Conservation (phyloP, 768 basidiomycete genomes). For the Trametes maxima region DNA sequence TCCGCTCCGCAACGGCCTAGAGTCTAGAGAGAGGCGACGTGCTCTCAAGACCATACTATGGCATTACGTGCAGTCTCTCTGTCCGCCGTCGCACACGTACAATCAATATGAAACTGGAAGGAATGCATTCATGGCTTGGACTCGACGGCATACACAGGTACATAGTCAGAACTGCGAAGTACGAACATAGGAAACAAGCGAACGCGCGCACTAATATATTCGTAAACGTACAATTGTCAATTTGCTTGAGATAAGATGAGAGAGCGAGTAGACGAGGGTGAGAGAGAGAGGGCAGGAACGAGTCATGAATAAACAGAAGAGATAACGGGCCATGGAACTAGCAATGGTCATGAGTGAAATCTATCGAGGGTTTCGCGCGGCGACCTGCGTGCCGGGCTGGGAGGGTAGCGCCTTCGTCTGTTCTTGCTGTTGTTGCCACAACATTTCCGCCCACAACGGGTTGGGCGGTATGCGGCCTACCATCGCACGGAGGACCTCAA, state of each 20-base stretch:
- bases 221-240: slow-evolving; percentile 2
- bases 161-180: slow-evolving; percentile 1
- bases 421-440: slow-evolving; percentile 80
- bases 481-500: slow-evolving; percentile 80
- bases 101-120: neutral
- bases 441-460: slow-evolving; percentile 89
- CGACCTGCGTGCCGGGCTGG: neutral
- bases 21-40: neutral
- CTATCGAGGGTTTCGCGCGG: slow-evolving; percentile 3
- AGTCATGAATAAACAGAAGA: neutral
- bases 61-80: neutral
- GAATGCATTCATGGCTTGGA: neutral
- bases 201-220: slow-evolving; percentile 5
- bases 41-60: neutral
- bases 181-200: neutral
- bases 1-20: neutral
- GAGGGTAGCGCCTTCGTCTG: slow-evolving; percentile 23
- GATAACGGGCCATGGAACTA: neutral
- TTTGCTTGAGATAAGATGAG: neutral
- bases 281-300: neutral
- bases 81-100: neutral
- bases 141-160: slow-evolving; percentile 5
- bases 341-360: neutral
- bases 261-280: neutral
- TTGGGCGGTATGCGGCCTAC: slow-evolving; percentile 91